Evolutionary conservation across 495 filamentous ascomycete species (phyloP).

Genomic region (Penicillium odoratum): DNA sequence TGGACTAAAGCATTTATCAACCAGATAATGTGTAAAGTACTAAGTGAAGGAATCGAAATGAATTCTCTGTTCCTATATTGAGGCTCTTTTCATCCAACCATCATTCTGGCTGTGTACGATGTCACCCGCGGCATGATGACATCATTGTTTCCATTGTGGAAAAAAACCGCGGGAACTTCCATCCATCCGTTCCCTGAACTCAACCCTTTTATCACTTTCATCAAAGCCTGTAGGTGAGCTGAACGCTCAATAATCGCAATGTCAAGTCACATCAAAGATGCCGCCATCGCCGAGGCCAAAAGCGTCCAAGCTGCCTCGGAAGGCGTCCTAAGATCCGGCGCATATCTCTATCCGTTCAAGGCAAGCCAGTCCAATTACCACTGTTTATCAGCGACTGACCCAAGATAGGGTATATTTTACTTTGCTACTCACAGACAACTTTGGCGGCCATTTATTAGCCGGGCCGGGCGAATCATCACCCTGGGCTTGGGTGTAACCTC

Average conservation of each 20-base stretch:
- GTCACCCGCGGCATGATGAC: neutral
- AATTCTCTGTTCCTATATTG: neutral
- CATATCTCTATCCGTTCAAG: constrained; percentile 87
- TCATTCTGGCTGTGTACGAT: too few relatives aligned
- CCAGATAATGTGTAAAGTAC: neutral
- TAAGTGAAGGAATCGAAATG: neutral
- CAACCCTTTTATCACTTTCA: neutral
- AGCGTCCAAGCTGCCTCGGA: constrained; percentile 47
- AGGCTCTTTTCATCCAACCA: too few relatives aligned
- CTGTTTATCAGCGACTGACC: neutral
- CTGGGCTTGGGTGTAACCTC: constrained; percentile 70
- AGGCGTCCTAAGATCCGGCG: constrained; percentile 66
- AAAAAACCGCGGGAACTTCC: neutral
- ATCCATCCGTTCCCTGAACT: neutral
- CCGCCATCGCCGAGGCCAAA: constrained; percentile 42
- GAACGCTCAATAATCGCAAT: constrained; percentile 21
- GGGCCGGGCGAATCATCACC: constrained; percentile 65
- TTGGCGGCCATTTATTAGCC: constrained; percentile 67
- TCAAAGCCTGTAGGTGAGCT: neutral
- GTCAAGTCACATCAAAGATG: constrained; percentile 44
- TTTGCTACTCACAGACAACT: constrained; percentile 53
- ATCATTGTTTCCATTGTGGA: neutral
- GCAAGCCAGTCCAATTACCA: constrained; percentile 36
- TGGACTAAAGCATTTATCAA: neutral
- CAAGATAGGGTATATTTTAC: constrained; percentile 69